Percentiles rank a stretch among this genome's conserved stretches.
These are phyloP conservation scores for Microbotryum saponariae DNA, from an alignment of 1,284 basidiomycete species.

Conservation along the genomic window DNA sequence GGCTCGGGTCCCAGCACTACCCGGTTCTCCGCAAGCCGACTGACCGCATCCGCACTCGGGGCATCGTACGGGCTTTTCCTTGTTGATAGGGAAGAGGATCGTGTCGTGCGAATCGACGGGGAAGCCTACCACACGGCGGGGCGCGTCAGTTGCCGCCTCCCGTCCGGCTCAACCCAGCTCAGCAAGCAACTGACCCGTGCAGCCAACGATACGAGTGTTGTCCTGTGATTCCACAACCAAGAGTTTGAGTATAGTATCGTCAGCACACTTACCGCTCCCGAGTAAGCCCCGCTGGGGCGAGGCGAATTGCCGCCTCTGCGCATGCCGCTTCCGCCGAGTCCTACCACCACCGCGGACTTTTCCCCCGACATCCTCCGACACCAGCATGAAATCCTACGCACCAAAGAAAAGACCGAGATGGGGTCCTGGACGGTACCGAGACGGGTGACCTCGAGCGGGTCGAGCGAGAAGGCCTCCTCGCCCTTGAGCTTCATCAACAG, in stretches of 20 bases:
- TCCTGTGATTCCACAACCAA: conserved; percentile 48
- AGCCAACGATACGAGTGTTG: conserved; percentile 72
- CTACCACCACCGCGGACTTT: too few relatives aligned
- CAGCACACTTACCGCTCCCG: not conserved
- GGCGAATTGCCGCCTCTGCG: not conserved
- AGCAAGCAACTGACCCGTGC: conserved; percentile 57
- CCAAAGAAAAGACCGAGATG: conserved; percentile 77
- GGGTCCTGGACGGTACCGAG: conserved; percentile 83
- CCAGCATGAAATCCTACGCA: conserved; percentile 46
- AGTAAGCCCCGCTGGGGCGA: not conserved
- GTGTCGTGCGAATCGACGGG: conserved; percentile 60
- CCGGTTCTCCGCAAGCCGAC: conserved; percentile 32
- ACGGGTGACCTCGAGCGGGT: conserved; percentile 75
- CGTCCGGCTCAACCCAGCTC: too few relatives aligned
- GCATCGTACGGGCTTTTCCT: conserved; percentile 62
- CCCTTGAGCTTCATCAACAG: conserved; percentile 81
- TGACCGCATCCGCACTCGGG: conserved; percentile 80
- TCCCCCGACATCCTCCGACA: not conserved
- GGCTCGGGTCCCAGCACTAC: not conserved
- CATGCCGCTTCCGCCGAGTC: too few relatives aligned
- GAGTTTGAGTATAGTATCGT: not conserved
- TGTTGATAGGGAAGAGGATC: conserved; percentile 51
- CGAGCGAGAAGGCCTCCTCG: conserved; percentile 81
- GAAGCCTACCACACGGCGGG: conserved; percentile 31
- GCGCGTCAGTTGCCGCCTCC: not conserved